Percentiles rank a stretch among this genome's conserved stretches.
Evolutionary conservation across 805 yeast genomes (phyloP).

Genomic region (Priceomyces medius): DNA sequence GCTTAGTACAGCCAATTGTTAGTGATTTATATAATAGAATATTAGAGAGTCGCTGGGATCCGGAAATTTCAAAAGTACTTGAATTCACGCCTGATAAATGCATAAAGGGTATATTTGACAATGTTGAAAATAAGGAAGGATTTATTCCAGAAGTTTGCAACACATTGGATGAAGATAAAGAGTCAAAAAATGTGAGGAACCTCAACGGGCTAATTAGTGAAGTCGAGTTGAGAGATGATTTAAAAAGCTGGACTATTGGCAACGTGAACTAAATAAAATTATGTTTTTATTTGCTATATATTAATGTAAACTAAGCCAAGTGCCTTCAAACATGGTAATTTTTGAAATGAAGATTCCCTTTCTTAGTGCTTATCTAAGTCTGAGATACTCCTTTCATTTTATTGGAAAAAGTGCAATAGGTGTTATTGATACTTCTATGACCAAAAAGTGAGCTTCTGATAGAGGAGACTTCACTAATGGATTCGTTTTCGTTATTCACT

Average conservation of each 20-base stretch:
- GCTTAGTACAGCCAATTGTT: constrained; percentile 47
- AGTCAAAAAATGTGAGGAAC: constrained; percentile 17
- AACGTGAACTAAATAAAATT: background rate
- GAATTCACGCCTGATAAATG: constrained; percentile 67
- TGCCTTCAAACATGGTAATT: no score
- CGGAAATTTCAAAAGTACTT: constrained; percentile 42
- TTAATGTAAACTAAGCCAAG: no score
- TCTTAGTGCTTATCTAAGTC: no score
- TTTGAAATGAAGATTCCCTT: no score
- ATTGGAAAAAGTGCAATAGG: background rate
- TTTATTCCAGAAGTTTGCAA: constrained; percentile 16
- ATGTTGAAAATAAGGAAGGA: constrained; percentile 52
- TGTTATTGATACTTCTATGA: background rate
- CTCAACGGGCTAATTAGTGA: constrained; percentile 42
- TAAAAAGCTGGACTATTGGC: constrained; percentile 32
- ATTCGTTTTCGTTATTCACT: background rate
- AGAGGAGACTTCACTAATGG: background rate
- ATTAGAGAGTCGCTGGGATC: constrained; percentile 63
- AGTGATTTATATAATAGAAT: constrained; percentile 51
- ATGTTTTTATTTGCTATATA: background rate
- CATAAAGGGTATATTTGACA: constrained; percentile 69
- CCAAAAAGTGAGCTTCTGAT: background rate
- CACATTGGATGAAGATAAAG: constrained; percentile 17
- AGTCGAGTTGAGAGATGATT: constrained; percentile 33
- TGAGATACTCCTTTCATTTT: no score